Conservation (phyloP, 768 basidiomycete genomes). For the Boletus rubroflammeus region DNA sequence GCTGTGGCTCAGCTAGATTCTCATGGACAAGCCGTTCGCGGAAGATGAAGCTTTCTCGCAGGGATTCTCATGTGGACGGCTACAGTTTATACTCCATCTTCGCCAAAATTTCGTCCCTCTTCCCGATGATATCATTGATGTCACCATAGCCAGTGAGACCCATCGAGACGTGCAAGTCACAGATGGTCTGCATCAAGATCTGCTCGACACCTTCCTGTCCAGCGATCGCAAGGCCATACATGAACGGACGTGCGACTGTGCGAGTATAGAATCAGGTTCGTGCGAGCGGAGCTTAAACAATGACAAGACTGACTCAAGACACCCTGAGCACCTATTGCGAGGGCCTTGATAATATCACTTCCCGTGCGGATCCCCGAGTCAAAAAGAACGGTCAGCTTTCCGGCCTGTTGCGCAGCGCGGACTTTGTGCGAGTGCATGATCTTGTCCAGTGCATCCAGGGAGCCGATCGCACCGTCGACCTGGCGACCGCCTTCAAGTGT, state of each 20-base stretch:
- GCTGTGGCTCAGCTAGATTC: too few species aligned
- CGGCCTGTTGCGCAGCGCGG: conserved; percentile 52
- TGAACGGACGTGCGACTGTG: conserved; percentile 68
- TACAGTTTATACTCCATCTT: conserved; percentile 20
- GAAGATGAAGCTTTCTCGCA: not conserved
- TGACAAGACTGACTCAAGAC: conserved; percentile 56
- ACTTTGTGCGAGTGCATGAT: conserved; percentile 65
- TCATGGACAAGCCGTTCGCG: too few species aligned
- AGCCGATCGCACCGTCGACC: conserved; percentile 75
- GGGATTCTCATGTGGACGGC: not conserved
- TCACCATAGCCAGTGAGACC: conserved; percentile 58
- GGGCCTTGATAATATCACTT: conserved; percentile 78
- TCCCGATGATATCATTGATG: conserved; percentile 60
- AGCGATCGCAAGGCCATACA: conserved; percentile 67
- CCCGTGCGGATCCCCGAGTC: conserved; percentile 78
- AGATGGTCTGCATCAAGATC: conserved; percentile 61
- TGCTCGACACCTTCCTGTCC: conserved; percentile 76
- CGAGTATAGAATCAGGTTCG: not conserved
- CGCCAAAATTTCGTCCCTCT: conserved; percentile 34
- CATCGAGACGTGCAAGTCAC: conserved; percentile 64
- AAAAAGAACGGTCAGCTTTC: conserved; percentile 65
- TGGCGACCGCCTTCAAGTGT: conserved; percentile 59
- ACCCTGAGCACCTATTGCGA: conserved; percentile 82
- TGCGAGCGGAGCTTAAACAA: not conserved
- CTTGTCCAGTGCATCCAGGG: conserved; percentile 65